phyloP scores from a whole-genome alignment of 495 filamentous ascomycete species.

The Hyaloscypha variabilis region DNA sequence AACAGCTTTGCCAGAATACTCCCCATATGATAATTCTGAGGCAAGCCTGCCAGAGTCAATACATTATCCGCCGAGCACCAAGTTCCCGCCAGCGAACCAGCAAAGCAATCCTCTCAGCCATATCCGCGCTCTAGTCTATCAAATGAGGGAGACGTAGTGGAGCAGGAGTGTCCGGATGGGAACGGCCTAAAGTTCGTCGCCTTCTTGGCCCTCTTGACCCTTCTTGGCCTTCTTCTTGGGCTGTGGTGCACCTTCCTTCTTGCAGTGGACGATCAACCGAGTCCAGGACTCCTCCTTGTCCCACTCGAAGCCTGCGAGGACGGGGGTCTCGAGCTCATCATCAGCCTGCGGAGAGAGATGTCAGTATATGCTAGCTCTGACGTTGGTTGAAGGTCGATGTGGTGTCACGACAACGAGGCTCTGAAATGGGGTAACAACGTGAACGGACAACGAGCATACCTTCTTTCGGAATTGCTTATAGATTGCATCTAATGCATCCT shows the following conservation, averaged over 20 bases:
- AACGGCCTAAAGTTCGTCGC: slow-evolving; percentile 32
- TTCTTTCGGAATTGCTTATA: slow-evolving; percentile 94
- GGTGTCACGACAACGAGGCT: not conserved
- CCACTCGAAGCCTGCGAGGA: slow-evolving; percentile 93
- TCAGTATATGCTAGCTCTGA: slow-evolving; percentile 10
- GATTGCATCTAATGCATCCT: slow-evolving; percentile 92
- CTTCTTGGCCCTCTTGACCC: slow-evolving; percentile 30
- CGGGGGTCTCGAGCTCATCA: slow-evolving; percentile 81
- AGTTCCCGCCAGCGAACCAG: slow-evolving; percentile 17
- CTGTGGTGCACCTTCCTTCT: slow-evolving; percentile 54
- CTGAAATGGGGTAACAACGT: not conserved
- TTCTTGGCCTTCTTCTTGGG: slow-evolving; percentile 39
- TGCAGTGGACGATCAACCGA: slow-evolving; percentile 80
- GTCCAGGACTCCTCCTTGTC: slow-evolving; percentile 80
- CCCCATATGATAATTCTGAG: slow-evolving; percentile 18
- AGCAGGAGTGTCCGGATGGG: slow-evolving; percentile 19
- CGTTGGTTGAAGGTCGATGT: not conserved
- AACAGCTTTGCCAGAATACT: slow-evolving; percentile 20
- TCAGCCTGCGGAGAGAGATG: slow-evolving; percentile 63
- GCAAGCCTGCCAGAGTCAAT: slow-evolving; percentile 19
- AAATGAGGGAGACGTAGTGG: slow-evolving; percentile 25
- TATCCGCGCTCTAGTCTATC: slow-evolving; percentile 27
- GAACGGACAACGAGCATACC: slow-evolving; percentile 47
- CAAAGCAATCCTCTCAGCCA: slow-evolving; percentile 20
- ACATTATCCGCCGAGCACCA: not conserved